These are phyloP conservation scores for Vigna hirtella DNA, from an alignment of 306 rosid species.

Conservation along the genomic window DNA sequence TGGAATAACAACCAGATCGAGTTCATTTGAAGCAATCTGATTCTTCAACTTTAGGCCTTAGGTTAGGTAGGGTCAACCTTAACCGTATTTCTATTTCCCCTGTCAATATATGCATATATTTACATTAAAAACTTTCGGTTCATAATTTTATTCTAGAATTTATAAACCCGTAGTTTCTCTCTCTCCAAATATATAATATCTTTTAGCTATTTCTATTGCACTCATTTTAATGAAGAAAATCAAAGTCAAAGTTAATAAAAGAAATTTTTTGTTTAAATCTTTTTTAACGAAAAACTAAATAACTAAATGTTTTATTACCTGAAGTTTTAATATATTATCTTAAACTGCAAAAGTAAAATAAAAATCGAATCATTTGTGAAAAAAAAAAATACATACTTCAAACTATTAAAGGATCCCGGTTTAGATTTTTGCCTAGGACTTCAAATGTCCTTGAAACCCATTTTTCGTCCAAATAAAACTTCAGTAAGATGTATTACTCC, in stretches of 20 bases:
- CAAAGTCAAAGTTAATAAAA: not conserved
- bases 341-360: not conserved
- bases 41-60: not conserved
- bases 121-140: not conserved
- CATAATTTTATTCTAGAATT: not conserved
- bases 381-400: not conserved
- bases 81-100: not conserved
- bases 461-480: not conserved
- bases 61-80: not conserved
- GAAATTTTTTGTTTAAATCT: not conserved
- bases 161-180: too few relatives aligned
- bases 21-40: constrained; percentile 19
- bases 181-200: too few relatives aligned
- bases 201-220: not conserved
- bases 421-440: not conserved
- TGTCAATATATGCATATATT: not conserved
- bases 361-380: too few relatives aligned
- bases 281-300: not conserved
- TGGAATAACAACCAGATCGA: not conserved
- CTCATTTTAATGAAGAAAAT: not conserved
- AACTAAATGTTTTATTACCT: not conserved
- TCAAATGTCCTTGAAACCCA: not conserved
- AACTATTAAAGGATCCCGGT: too few relatives aligned
- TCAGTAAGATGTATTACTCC: not conserved
- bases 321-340: not conserved